A percentile compares a stretch with the other conserved stretches of the same genome.
Evolutionary conservation across 306 rosid species (phyloP).

Genomic region (Citrullus mucosospermus): DNA sequence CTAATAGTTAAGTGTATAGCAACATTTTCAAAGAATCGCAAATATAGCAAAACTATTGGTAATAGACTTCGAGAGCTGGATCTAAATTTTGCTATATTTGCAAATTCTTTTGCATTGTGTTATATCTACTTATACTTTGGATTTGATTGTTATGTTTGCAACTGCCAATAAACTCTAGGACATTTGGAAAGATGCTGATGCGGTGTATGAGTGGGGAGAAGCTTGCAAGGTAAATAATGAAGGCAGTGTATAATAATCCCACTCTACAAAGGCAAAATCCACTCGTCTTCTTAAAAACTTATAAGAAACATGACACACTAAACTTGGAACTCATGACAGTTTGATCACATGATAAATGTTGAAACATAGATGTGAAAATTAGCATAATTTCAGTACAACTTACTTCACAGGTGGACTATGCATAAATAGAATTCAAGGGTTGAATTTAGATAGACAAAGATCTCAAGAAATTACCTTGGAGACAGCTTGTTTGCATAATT

Average conservation of each 20-base stretch:
- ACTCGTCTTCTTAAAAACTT: background rate
- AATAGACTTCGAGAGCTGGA: no score
- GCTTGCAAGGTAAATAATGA: background rate
- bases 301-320: background rate
- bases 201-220: background rate
- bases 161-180: background rate
- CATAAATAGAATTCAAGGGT: background rate
- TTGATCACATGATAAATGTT: background rate
- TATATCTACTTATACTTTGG: no score
- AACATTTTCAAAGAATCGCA: no score
- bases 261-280: background rate
- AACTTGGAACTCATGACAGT: background rate
- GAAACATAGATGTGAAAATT: background rate
- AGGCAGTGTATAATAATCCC: background rate
- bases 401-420: background rate
- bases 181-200: background rate
- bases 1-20: no score
- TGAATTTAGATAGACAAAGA: background rate
- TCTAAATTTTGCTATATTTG: no score
- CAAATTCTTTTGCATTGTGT: no score
- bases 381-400: background rate
- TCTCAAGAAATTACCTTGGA: conserved; percentile 59
- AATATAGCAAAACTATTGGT: no score
- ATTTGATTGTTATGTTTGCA: no score
- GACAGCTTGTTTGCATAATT: conserved; percentile 48